These are phyloP conservation scores for Trichoderma sp. DNA, from an alignment of 2,329 filamentous ascomycete species.

Conservation along the genomic window DNA sequence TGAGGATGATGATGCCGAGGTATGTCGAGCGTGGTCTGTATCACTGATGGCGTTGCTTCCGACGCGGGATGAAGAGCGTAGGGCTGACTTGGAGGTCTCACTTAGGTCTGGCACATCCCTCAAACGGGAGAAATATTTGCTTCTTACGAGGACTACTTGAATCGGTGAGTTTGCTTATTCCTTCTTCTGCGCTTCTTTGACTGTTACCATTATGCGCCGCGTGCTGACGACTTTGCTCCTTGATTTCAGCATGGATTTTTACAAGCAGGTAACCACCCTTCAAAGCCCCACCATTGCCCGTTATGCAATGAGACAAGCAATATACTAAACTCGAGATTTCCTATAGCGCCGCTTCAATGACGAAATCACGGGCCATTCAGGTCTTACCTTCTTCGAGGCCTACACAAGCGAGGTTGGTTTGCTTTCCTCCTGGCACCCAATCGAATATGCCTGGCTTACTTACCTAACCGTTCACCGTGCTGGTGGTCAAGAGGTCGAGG, in stretches of 20 bases:
- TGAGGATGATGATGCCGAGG: conserved; percentile 81
- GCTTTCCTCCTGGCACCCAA: background rate
- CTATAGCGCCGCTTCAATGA: conserved; percentile 83
- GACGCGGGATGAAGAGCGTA: background rate
- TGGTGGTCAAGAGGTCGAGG: conserved; percentile 86
- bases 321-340: conserved; percentile 23
- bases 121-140: conserved; percentile 89
- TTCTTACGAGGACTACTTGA: conserved; percentile 84
- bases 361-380: conserved; percentile 91
- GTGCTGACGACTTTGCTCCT: conserved; percentile 19
- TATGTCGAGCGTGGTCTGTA: conserved; percentile 42
- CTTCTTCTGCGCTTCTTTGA: background rate
- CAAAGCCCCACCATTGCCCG: background rate
- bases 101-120: conserved; percentile 85
- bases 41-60: background rate
- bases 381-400: conserved; percentile 89
- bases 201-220: background rate
- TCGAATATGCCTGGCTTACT: background rate
- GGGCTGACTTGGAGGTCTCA: background rate
- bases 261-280: conserved; percentile 68
- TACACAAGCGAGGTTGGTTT: conserved; percentile 80
- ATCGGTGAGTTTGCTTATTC: conserved; percentile 59
- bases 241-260: conserved; percentile 77
- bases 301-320: conserved; percentile 1
- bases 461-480: conserved; percentile 46